These are phyloP conservation scores for Neckera pumila DNA, from an alignment of 225 moss, liverwort and hornwort species.

Conservation along the genomic window DNA sequence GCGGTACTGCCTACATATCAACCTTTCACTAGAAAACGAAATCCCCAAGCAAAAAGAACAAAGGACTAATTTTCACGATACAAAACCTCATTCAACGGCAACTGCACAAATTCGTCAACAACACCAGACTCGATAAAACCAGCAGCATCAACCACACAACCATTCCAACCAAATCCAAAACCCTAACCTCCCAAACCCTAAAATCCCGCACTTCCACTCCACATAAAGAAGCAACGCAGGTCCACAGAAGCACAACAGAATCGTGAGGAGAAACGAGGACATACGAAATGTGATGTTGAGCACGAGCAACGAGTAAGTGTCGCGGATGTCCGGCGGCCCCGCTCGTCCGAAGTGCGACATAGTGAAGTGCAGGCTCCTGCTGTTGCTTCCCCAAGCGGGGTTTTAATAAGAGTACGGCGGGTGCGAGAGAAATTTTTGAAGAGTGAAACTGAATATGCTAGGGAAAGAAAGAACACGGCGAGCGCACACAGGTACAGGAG, in stretches of 20 bases:
- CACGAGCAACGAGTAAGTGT: constrained; percentile 83
- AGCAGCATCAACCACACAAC: background rate
- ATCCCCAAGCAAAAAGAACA: background rate
- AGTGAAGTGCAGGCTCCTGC: background rate
- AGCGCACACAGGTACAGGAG: background rate
- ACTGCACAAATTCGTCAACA: background rate
- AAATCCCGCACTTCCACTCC: background rate
- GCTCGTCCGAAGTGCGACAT: constrained; percentile 90
- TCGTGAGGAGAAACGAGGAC: background rate
- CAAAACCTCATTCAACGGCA: background rate
- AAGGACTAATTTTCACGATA: background rate
- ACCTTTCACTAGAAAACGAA: background rate
- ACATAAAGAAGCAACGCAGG: background rate
- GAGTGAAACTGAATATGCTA: background rate
- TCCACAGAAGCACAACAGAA: background rate
- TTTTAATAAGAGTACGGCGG: background rate
- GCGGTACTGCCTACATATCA: background rate
- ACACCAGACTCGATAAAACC: background rate
- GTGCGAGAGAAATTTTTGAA: background rate
- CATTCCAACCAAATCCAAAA: background rate
- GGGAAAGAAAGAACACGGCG: background rate
- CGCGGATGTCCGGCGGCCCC: constrained; percentile 81
- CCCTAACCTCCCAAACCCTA: background rate
- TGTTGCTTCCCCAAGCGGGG: background rate
- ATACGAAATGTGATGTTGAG: constrained; percentile 91